Evolutionary conservation across 768 basidiomycete genomes (phyloP).

Genomic region (Phylloporus arenicola): DNA sequence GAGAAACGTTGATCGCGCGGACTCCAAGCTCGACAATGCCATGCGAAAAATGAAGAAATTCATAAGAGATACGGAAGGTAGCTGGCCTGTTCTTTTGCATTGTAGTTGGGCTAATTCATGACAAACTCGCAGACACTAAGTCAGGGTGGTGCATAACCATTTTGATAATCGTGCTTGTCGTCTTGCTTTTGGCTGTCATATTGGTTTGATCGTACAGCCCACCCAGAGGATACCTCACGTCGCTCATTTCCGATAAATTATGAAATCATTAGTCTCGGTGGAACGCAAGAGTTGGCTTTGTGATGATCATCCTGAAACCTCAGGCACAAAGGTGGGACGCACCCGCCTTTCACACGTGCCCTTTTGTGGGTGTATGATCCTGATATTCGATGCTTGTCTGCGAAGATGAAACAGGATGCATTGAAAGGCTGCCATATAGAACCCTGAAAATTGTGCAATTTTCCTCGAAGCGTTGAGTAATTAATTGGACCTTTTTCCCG

Average conservation of each 20-base stretch:
- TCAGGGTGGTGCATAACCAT: constrained; percentile 89
- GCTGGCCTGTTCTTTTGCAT: constrained; percentile 3
- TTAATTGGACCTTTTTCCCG: not conserved
- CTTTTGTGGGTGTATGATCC: not conserved
- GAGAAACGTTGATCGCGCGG: constrained; percentile 62
- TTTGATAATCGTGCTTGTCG: constrained; percentile 71
- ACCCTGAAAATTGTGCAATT: not conserved
- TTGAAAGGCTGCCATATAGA: not conserved
- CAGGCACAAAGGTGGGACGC: not conserved
- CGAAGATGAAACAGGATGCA: not conserved
- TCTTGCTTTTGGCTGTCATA: constrained; percentile 76
- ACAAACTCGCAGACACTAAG: constrained; percentile 55
- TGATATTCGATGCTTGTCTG: not conserved
- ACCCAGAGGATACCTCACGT: constrained; percentile 7
- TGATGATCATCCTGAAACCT: not conserved
- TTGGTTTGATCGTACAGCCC: constrained; percentile 42
- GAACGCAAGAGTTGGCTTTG: not conserved
- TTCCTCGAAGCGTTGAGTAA: not conserved
- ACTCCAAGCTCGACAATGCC: constrained; percentile 58
- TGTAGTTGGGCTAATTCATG: not conserved
- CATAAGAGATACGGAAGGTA: constrained; percentile 78
- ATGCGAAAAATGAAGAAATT: constrained; percentile 73
- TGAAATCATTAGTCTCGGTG: constrained; percentile 5
- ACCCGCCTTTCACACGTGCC: not conserved
- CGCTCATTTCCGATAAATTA: constrained; percentile 11